Conservation (phyloP, 495 filamentous ascomycete species). For the Aspergillus leporis region DNA sequence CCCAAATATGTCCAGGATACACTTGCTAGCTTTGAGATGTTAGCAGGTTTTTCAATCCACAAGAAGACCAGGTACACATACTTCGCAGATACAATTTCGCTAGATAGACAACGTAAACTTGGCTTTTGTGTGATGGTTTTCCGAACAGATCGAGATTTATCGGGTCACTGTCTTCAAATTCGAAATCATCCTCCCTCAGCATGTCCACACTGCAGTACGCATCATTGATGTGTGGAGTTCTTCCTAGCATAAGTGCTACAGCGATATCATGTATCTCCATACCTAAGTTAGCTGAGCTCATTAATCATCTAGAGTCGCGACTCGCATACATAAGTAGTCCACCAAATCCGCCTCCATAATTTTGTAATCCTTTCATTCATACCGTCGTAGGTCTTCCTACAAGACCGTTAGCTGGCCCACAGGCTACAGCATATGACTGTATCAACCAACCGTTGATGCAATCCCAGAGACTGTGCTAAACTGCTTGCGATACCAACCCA, state of each 20-base stretch:
- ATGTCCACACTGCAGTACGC: not conserved
- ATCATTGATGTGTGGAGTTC: conserved; percentile 13
- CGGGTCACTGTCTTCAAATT: not conserved
- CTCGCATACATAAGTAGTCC: conserved; percentile 7
- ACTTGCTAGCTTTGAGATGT: not conserved
- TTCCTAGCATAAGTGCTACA: conserved; percentile 1
- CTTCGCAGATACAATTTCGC: conserved; percentile 6
- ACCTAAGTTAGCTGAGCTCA: not conserved
- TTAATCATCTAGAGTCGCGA: not conserved
- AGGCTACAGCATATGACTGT: not conserved
- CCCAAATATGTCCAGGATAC: not conserved
- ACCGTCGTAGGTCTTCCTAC: not conserved
- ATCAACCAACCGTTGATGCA: conserved; percentile 23
- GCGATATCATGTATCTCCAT: conserved; percentile 8
- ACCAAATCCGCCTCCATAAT: conserved; percentile 14
- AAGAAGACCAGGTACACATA: not conserved
- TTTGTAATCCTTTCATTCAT: not conserved
- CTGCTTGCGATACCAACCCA: conserved; percentile 22
- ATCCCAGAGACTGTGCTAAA: conserved; percentile 24
- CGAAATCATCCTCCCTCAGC: conserved; percentile 5
- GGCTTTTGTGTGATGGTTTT: conserved; percentile 4
- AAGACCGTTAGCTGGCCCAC: not conserved
- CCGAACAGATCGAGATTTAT: not conserved
- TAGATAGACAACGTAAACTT: not conserved
- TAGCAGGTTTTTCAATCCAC: not conserved